Percentiles rank a stretch among this genome's conserved stretches.
phyloP scores from a whole-genome alignment of 1,284 basidiomycete species.

The Malassezia cuniculi region DNA sequence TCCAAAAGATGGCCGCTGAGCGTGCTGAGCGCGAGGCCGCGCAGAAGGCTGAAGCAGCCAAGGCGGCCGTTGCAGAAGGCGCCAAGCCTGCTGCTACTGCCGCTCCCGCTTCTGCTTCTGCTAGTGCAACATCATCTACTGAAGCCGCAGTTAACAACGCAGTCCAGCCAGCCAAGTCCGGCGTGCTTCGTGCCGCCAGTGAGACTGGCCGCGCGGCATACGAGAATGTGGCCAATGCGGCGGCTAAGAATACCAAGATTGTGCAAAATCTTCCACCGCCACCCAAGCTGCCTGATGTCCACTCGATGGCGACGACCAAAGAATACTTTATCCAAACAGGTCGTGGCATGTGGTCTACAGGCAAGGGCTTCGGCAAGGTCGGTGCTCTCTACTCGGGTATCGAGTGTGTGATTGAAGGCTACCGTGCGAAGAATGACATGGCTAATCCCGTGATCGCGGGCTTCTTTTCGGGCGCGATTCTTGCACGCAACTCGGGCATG shows the following conservation, averaged over 20 bases:
- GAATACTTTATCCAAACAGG: conserved; percentile 91
- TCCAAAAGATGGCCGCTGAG: conserved; percentile 2
- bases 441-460: conserved; percentile 36
- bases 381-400: conserved; percentile 83
- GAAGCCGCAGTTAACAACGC: no score
- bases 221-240: not conserved
- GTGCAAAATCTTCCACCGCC: conserved; percentile 5
- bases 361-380: conserved; percentile 87
- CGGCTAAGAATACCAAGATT: not conserved
- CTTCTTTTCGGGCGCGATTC: conserved; percentile 32
- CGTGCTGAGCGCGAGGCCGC: conserved; percentile 5
- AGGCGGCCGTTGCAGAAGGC: not conserved
- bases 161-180: no score
- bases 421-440: conserved; percentile 42
- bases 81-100: no score
- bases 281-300: conserved; percentile 17
- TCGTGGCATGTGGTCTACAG: conserved; percentile 73
- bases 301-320: conserved; percentile 57
- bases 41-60: not conserved
- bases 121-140: no score
- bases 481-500: conserved; percentile 37
- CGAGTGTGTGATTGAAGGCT: conserved; percentile 85
- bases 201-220: conserved; percentile 9
- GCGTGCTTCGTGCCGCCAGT: no score
- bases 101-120: no score